Evolutionary conservation across 805 yeast species (phyloP).

Genomic region (Starmerella floris): DNA sequence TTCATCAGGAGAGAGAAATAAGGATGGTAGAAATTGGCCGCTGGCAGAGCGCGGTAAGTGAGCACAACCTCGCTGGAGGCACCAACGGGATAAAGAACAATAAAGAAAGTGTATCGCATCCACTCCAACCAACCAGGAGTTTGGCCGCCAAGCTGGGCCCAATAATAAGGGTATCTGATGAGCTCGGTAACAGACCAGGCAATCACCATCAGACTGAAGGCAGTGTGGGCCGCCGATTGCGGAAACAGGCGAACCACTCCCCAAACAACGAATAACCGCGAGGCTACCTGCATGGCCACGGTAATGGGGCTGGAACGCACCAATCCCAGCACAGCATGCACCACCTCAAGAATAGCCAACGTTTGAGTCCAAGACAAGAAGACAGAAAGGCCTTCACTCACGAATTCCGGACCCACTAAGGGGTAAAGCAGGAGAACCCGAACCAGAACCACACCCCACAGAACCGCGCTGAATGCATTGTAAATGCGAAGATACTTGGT

Average conservation of each 20-base stretch:
- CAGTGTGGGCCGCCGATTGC: constrained; percentile 40
- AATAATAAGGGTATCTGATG: constrained; percentile 73
- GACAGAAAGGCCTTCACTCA: constrained; percentile 45
- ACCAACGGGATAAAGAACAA: constrained; percentile 77
- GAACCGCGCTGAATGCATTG: constrained; percentile 40
- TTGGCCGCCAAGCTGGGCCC: constrained; percentile 42
- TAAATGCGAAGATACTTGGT: constrained; percentile 33
- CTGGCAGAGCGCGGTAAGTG: constrained; percentile 55
- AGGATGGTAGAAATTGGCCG: constrained; percentile 38
- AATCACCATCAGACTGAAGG: constrained; percentile 51
- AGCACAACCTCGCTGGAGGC: constrained; percentile 72
- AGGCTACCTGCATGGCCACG: constrained; percentile 74
- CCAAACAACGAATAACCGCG: constrained; percentile 67
- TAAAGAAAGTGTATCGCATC: constrained; percentile 73
- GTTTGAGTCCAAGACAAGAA: constrained; percentile 59
- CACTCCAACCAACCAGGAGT: constrained; percentile 50
- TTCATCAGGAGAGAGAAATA: constrained; percentile 44
- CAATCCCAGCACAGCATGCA: constrained; percentile 62
- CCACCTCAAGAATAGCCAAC: constrained; percentile 65
- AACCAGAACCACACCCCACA: constrained; percentile 42
- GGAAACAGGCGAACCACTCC: constrained; percentile 75
- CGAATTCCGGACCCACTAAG: constrained; percentile 48
- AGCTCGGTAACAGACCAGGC: constrained; percentile 96
- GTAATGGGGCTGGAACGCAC: constrained; percentile 79
- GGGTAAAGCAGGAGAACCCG: constrained; percentile 33